phyloP scores from a whole-genome alignment of 1,284 basidiomycete genomes.

The Sporisorium graminicola region DNA sequence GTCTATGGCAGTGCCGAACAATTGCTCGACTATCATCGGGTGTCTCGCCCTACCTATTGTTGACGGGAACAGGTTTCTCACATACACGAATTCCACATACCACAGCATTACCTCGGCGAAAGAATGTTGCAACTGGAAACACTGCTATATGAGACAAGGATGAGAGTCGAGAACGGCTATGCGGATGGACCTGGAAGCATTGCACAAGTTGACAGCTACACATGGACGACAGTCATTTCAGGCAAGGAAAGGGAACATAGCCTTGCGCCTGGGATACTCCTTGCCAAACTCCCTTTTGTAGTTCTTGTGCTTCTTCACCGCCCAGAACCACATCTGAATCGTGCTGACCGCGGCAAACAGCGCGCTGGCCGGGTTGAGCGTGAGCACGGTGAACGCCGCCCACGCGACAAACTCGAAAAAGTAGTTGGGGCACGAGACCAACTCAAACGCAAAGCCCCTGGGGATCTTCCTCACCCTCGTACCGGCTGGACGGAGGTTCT shows the following conservation, averaged over 20 bases:
- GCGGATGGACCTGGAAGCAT: too few relatives aligned
- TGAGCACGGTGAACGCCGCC: conserved; percentile 81
- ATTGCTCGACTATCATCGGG: conserved; percentile 62
- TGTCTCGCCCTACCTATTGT: conserved; percentile 60
- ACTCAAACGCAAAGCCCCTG: conserved; percentile 81
- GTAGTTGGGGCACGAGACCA: conserved; percentile 93
- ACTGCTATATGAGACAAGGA: background rate
- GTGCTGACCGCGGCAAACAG: conserved; percentile 80
- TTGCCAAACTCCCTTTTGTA: conserved; percentile 93
- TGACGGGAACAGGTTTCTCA: conserved; percentile 3
- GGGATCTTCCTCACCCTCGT: conserved; percentile 86
- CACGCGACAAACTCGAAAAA: conserved; percentile 88
- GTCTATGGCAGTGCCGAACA: conserved; percentile 61
- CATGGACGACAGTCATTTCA: conserved; percentile 1
- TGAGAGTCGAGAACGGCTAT: too few relatives aligned
- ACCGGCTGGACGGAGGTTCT: conserved; percentile 83
- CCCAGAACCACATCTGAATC: conserved; percentile 88
- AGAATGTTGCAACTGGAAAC: background rate
- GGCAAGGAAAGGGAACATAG: conserved; percentile 81
- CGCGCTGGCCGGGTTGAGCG: conserved; percentile 75
- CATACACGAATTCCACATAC: background rate
- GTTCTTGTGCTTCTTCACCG: conserved; percentile 86
- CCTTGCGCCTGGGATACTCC: conserved; percentile 84
- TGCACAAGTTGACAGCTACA: too few relatives aligned
- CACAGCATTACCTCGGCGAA: background rate